Evolutionary conservation across 129 eudicot genomes (phyloP), one percentile per base, ranked within the genome.

Genomic region (Artemisia argyi): DNA sequence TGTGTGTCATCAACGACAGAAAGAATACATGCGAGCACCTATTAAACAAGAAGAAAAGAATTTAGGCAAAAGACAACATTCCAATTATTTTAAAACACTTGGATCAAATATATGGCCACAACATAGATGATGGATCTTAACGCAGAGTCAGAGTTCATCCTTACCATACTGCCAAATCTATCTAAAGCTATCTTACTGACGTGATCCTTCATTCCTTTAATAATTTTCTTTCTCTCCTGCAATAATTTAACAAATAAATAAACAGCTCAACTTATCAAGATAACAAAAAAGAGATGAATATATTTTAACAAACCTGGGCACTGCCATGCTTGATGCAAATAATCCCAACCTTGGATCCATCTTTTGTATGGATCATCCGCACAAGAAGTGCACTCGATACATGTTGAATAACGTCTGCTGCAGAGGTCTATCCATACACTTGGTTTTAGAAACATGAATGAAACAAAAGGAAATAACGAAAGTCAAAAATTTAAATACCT

Each of bases 141-240:
- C 17, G 17, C 15, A 22, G 18, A 51, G 24, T 42, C 28, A 26
- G 28, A 26, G 62, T n/a, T 3, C 5, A 7, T 51, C 7, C 85
- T 70, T 78, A 90, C 99, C 97, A 88, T 76, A 64, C 75, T 81
- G 47, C 99, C 99, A 71, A 75, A 90, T 71, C 76, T 74, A 85
- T 94, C 97, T 46, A 72, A 74, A 71, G 96, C 99, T 56, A 86
- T 86, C 83, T 94, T 94, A 56, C 83, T 80, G 44, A 94, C 85
- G 5, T 85, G 88, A 65, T 82, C 88, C 84, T 94, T 94, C 91
- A 90, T 80, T 47, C 96, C 99, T 73, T 94, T 94, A 39, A 90
- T 81, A 54, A 94, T 89, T 78, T 94, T 94, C 86, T 94, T 94
- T 78, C 99, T 79, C 74, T 94, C 97, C 99, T 90, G 62, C 26